Evolutionary conservation across 2,329 filamentous ascomycete genomes (phyloP).

Genomic region (Aspergillus pseudoviridinutans): DNA sequence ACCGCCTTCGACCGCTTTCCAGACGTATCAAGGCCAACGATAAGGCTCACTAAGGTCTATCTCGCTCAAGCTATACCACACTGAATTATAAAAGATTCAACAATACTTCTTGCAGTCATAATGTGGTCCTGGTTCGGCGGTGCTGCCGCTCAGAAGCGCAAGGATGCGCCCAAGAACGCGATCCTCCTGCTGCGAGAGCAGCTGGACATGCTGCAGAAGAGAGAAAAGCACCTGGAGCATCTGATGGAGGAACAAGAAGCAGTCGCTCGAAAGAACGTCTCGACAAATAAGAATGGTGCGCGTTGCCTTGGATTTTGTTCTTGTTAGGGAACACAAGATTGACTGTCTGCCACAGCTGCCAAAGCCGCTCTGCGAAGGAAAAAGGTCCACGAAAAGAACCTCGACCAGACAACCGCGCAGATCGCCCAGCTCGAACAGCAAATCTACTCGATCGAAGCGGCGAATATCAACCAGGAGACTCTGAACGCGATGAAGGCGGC

Average conservation of each 20-base stretch:
- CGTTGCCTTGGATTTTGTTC: background rate
- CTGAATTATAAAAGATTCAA: background rate
- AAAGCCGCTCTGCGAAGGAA: constrained; percentile 88
- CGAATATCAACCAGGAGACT: constrained; percentile 98
- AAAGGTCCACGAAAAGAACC: constrained; percentile 86
- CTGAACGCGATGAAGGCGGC: constrained; percentile 91
- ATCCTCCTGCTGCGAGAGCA: constrained; percentile 84
- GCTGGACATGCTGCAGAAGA: constrained; percentile 96
- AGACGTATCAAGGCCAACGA: background rate
- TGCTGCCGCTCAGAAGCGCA: constrained; percentile 74
- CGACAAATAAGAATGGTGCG: constrained; percentile 83
- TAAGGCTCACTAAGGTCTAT: background rate
- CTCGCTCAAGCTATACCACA: background rate
- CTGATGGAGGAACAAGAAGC: constrained; percentile 92
- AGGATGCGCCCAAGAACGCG: constrained; percentile 94
- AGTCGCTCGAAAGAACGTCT: constrained; percentile 83
- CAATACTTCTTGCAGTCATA: constrained; percentile 14
- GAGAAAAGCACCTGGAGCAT: constrained; percentile 82
- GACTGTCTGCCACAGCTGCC: constrained; percentile 57
- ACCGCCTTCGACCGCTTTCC: constrained; percentile 7
- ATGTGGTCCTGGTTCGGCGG: constrained; percentile 93
- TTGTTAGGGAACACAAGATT: background rate
- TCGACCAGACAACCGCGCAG: constrained; percentile 86
- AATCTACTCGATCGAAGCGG: constrained; percentile 94
- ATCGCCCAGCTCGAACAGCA: constrained; percentile 91